Conservation (phyloP, 2,329 filamentous ascomycete species). For the Pseudopithomyces maydicus region DNA sequence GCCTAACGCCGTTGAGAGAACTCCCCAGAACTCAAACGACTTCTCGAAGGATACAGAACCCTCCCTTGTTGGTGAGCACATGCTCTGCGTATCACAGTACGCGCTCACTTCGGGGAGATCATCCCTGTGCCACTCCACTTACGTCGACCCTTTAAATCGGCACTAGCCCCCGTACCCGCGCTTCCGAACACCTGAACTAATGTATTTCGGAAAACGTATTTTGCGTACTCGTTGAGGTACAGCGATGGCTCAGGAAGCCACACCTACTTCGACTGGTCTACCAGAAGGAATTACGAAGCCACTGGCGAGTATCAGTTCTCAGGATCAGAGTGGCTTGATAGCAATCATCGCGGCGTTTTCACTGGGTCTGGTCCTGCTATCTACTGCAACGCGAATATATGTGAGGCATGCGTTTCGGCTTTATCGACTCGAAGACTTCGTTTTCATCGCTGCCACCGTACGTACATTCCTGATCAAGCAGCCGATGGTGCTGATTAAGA, state of each 20-base stretch:
- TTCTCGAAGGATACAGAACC: too few species aligned
- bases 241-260: neutral
- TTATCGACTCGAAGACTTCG: too few species aligned
- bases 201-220: neutral
- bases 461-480: too few species aligned
- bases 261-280: neutral
- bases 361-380: neutral
- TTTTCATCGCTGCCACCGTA: too few species aligned
- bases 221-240: neutral
- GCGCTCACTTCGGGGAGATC: too few species aligned
- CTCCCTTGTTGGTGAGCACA: too few species aligned
- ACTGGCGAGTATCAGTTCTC: neutral
- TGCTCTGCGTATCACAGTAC: too few species aligned
- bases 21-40: too few species aligned
- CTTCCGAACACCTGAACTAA: neutral
- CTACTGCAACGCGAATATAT: neutral
- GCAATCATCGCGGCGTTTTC: slow-evolving; percentile 1
- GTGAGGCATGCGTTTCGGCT: neutral
- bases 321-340: slow-evolving; percentile 2
- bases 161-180: slow-evolving; percentile 1
- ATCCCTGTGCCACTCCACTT: neutral
- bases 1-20: neutral
- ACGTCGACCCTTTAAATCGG: slow-evolving; percentile 2
- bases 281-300: slow-evolving; percentile 2
- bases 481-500: neutral